Percentiles rank a stretch among this genome's conserved stretches.
Conservation (phyloP, 148 eudicot genomes). For the Hydrangea macrophylla region DNA sequence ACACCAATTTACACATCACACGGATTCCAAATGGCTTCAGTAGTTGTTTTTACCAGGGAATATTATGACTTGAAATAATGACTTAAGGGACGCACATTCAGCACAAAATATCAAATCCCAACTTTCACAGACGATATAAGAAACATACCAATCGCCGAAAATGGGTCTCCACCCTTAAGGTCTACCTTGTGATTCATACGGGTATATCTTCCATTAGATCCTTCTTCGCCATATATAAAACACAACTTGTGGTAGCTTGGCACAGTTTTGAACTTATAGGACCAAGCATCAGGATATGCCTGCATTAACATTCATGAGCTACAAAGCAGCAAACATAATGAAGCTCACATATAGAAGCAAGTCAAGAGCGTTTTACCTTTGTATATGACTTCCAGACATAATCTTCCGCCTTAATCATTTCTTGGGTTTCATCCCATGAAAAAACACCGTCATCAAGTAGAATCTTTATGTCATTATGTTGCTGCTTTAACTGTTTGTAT, state of each 20-base stretch:
- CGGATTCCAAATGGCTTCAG: not conserved
- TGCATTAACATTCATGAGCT: constrained; percentile 4
- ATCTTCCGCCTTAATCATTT: constrained; percentile 16
- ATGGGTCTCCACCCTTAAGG: not conserved
- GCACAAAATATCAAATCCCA: not conserved
- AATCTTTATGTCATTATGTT: constrained; percentile 9
- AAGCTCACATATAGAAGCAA: not conserved
- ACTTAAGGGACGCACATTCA: not conserved
- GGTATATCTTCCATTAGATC: constrained; percentile 4
- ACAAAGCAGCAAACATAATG: not conserved
- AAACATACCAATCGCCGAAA: not conserved
- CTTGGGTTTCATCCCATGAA: constrained; percentile 16
- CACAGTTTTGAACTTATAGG: constrained; percentile 4
- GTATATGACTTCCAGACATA: constrained; percentile 8
- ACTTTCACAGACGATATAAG: not conserved
- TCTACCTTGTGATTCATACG: not conserved
- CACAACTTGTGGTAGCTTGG: constrained; percentile 14
- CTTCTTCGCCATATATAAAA: constrained; percentile 10
- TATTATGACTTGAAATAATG: not conserved
- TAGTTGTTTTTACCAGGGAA: not conserved
- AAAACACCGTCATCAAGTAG: constrained; percentile 8
- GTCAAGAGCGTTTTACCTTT: constrained; percentile 3
- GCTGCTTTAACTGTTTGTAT: constrained; percentile 12
- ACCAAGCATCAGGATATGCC: constrained; percentile 15
- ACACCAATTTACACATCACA: not conserved